Evolutionary conservation across 257 asterid genomes (phyloP).

Genomic region (Solanum dulcamara): DNA sequence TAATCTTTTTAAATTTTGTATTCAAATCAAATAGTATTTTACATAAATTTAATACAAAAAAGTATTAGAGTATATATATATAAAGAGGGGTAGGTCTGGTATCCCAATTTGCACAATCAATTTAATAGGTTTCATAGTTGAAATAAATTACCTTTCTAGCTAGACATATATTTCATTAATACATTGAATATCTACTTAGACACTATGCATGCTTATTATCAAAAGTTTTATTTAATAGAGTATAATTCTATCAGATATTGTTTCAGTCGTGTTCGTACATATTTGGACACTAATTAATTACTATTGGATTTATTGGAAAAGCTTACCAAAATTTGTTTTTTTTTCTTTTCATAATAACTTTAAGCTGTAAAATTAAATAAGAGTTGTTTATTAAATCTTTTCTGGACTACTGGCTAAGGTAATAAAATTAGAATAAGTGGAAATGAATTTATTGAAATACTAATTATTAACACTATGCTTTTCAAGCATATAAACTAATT

Average conservation of each 20-base stretch:
- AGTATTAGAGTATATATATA: not conserved
- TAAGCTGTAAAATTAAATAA: not conserved
- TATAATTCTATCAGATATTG: not conserved
- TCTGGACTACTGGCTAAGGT: not conserved
- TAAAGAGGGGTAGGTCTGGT: no score
- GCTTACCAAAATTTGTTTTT: not conserved
- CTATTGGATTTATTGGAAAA: not conserved
- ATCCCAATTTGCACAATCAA: not conserved
- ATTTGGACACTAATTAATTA: not conserved
- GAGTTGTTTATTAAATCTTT: not conserved
- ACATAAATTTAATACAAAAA: not conserved
- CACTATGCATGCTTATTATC: not conserved
- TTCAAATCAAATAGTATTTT: no score
- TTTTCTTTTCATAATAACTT: not conserved
- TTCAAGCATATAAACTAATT: conserved; percentile 24
- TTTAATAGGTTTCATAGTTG: not conserved
- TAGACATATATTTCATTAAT: not conserved
- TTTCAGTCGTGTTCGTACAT: not conserved
- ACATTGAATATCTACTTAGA: not conserved
- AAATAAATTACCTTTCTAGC: not conserved
- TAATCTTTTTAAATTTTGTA: no score
- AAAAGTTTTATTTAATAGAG: not conserved
- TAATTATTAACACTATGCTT: not conserved
- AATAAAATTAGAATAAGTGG: not conserved
- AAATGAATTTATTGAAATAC: not conserved